Base-by-base conservation (phyloP, 2,329 filamentous ascomycete species). In the Parastagonospora avenae region DNA sequence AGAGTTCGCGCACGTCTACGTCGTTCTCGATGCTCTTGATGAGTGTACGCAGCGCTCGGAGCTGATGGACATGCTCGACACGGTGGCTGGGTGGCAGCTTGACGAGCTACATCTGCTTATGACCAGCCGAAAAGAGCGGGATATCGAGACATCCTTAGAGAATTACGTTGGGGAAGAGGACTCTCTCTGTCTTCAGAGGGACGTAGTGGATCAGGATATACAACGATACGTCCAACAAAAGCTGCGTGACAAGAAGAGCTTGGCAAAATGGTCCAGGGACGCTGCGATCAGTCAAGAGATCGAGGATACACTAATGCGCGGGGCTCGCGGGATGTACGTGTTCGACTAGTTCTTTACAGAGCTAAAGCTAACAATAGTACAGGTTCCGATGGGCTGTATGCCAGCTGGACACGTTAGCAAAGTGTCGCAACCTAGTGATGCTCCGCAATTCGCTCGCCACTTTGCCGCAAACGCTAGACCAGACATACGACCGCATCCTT, bases 1-100 rank as follows among this genome's bases (percentile, higher is more conserved):
- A 24, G 31, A 63, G 14, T 50, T 57, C 42, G 44, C 44, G 32
- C 30, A 47, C 1, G 9, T 53, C 2, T 58, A 49, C 40, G 47
- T 51, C 42, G 38, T 60, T 12, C 45, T 68, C 27, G 63, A 68
- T 48, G 64, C 62, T 8, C 50, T 68, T 1, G 64, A 68, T 41
- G 63, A 66, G 41, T 66, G 63, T 32, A 8, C 15, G 8, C 29
- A 58, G 8, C 53, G 57, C 9, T 11, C 5, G 11, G 51, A 60
- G 36, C 48, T 65, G 11, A 55, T 60, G 48, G 36, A 47, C 3
- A 47, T 57, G 5, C 28, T 67, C 9, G 42, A 61, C 36, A 54
- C 30, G 12, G 42, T 67, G 7, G 28, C 42, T 32, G 43, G 11
- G 19, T 64, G 63, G 63, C 27, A 55, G 14, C 35, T 56, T 28